These are phyloP conservation scores for Fagopyrum esculentum DNA, from an alignment of 148 eudicot genomes.

Conservation along the genomic window DNA sequence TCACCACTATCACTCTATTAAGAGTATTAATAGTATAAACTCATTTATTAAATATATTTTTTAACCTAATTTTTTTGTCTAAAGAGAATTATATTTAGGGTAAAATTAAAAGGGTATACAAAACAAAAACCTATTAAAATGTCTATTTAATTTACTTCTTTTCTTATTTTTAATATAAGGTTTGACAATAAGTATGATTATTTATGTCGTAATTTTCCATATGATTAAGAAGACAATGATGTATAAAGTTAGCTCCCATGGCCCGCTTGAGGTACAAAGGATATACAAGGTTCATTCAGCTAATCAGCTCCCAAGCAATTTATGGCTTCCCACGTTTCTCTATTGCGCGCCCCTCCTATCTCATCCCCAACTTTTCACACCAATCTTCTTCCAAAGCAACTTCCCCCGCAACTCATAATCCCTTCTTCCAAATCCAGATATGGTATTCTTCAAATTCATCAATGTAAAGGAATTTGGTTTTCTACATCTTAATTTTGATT, in stretches of 20 bases:
- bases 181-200: no score
- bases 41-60: no score
- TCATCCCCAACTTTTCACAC: slow-evolving; percentile 24
- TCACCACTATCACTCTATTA: no score
- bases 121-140: no score
- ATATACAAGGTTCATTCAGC: neutral
- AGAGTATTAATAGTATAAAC: no score
- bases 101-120: no score
- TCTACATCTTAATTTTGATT: slow-evolving; percentile 9
- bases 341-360: slow-evolving; percentile 27
- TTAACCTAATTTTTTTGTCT: no score
- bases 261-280: neutral
- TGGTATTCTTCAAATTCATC: slow-evolving; percentile 13
- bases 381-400: slow-evolving; percentile 16
- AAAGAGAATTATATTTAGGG: no score
- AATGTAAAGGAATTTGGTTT: neutral
- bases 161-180: no score
- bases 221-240: neutral
- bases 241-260: neutral
- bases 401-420: slow-evolving; percentile 8
- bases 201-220: neutral
- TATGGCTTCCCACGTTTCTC: slow-evolving; percentile 56
- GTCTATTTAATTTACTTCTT: no score
- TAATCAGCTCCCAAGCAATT: neutral
- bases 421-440: slow-evolving; percentile 11